Conservation (phyloP, 2,329 filamentous ascomycete genomes). For the Esteya vermicola region DNA sequence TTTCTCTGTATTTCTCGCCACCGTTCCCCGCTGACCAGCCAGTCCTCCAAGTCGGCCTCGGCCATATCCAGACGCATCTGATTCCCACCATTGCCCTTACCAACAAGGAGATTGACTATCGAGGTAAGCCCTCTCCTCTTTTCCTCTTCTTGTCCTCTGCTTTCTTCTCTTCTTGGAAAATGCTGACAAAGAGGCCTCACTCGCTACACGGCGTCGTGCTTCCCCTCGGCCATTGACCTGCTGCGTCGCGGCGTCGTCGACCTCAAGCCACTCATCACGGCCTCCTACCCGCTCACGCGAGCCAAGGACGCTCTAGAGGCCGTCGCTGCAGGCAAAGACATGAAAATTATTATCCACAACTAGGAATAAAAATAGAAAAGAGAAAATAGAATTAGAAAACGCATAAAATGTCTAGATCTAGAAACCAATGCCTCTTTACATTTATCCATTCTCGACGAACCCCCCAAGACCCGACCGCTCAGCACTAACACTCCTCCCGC, state of each 20-base stretch:
- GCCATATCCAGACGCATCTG: slow-evolving; percentile 58
- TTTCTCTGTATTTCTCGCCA: background rate
- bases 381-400: no score
- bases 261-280: slow-evolving; percentile 72
- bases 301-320: slow-evolving; percentile 79
- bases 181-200: slow-evolving; percentile 30
- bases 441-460: no score
- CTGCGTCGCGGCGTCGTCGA: slow-evolving; percentile 59
- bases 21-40: no score
- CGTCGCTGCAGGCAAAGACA: slow-evolving; percentile 68
- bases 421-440: no score
- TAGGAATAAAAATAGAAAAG: background rate
- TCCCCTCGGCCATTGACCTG: slow-evolving; percentile 66
- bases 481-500: no score
- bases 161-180: background rate
- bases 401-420: no score
- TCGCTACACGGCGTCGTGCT: slow-evolving; percentile 78
- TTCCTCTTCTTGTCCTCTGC: background rate
- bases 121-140: slow-evolving; percentile 40
- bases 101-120: slow-evolving; percentile 74
- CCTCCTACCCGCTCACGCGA: slow-evolving; percentile 61
- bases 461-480: no score
- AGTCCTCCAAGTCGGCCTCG: slow-evolving; percentile 73
- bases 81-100: slow-evolving; percentile 89
- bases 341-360: slow-evolving; percentile 45